Conservation (phyloP, 2,329 filamentous ascomycete genomes). For the Tolypocladium paradoxum region DNA sequence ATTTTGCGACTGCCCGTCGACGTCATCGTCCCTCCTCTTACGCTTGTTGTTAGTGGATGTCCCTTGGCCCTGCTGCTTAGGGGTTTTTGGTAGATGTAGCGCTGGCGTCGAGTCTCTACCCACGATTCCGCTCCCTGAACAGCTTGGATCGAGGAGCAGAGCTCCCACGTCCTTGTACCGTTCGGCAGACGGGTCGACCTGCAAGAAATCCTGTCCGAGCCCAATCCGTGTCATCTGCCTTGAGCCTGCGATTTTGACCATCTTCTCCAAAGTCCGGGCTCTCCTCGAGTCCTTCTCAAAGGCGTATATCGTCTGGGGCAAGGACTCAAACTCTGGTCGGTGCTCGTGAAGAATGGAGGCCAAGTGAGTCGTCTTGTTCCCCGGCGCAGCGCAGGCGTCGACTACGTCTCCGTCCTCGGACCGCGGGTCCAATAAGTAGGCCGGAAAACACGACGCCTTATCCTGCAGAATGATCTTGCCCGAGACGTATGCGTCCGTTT, state of each 20-base stretch:
- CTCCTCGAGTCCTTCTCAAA: constrained; percentile 68
- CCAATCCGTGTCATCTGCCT: constrained; percentile 55
- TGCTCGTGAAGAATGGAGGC: constrained; percentile 57
- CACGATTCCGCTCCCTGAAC: constrained; percentile 90
- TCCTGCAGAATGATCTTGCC: constrained; percentile 87
- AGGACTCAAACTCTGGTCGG: constrained; percentile 22
- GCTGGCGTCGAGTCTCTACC: constrained; percentile 70
- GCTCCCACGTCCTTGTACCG: constrained; percentile 63
- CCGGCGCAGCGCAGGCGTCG: constrained; percentile 90
- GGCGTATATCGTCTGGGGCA: constrained; percentile 48
- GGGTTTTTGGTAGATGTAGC: constrained; percentile 44
- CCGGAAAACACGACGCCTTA: constrained; percentile 94
- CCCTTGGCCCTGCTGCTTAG: constrained; percentile 9
- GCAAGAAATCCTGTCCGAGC: constrained; percentile 71
- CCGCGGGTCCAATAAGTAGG: constrained; percentile 66
- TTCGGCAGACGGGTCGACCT: constrained; percentile 52
- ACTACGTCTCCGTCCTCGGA: constrained; percentile 64
- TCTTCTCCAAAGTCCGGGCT: constrained; percentile 68
- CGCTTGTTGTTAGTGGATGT: constrained; percentile 16
- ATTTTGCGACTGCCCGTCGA: constrained; percentile 17
- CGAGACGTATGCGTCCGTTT: constrained; percentile 59
- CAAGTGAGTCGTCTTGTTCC: constrained; percentile 94
- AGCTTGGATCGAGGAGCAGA: constrained; percentile 84
- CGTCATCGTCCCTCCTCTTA: constrained; percentile 36
- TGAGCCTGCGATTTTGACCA: constrained; percentile 71